A percentile compares a stretch with the other conserved stretches of the same genome.
phyloP scores from a whole-genome alignment of 2,329 filamentous ascomycete species.

The Neonectria ditissima region DNA sequence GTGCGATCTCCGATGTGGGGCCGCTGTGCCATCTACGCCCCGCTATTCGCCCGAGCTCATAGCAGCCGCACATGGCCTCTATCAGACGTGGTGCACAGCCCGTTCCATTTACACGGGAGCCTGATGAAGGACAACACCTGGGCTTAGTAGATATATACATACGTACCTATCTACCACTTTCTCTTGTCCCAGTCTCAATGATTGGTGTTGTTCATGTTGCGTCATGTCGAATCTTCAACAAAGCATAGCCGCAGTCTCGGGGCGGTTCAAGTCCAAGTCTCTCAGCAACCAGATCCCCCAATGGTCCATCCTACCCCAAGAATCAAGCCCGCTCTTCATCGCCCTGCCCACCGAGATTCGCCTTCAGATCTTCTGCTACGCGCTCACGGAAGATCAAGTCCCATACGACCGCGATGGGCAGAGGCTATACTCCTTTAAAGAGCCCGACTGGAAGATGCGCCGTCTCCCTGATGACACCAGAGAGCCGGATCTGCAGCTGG shows the following conservation, averaged over 20 bases:
- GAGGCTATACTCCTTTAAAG: not conserved
- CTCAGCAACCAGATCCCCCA: constrained; percentile 12
- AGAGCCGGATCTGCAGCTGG: not conserved
- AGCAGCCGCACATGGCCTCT: not conserved
- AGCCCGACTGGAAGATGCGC: constrained; percentile 21
- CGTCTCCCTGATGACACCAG: constrained; percentile 2
- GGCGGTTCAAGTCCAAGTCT: constrained; percentile 16
- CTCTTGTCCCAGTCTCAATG: no score
- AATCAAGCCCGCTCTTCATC: constrained; percentile 11
- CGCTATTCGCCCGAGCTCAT: constrained; percentile 22
- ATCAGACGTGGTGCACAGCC: not conserved
- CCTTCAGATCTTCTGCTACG: constrained; percentile 15
- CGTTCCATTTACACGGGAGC: not conserved
- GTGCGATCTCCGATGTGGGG: constrained; percentile 28
- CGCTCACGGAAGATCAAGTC: constrained; percentile 20
- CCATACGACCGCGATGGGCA: constrained; percentile 2
- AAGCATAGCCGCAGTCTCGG: constrained; percentile 1
- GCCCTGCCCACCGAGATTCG: constrained; percentile 21
- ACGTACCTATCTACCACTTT: no score
- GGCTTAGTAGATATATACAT: not conserved
- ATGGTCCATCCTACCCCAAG: constrained; percentile 22
- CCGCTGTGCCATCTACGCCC: constrained; percentile 4
- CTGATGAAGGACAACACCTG: not conserved
- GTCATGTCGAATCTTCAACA: not conserved
- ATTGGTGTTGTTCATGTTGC: not conserved